These are phyloP conservation scores for Pseudocercospora fuligena DNA, from an alignment of 2,329 filamentous ascomycete species.

Conservation along the genomic window DNA sequence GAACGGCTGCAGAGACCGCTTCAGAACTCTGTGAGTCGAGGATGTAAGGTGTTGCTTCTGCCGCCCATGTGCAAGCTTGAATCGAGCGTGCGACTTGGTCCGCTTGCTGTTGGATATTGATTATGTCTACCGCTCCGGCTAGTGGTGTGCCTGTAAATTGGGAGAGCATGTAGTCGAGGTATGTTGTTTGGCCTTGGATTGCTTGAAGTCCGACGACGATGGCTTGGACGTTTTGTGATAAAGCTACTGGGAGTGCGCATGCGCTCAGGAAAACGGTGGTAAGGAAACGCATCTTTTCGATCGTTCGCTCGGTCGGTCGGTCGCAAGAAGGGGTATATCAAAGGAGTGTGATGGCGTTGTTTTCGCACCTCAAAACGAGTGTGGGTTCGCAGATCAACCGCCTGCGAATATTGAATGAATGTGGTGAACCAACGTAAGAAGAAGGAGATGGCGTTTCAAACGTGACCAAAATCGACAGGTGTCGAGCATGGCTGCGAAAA, in stretches of 20 bases:
- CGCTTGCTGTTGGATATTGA: constrained; percentile 11
- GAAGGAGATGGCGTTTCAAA: constrained; percentile 8
- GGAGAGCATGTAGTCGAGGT: constrained; percentile 5
- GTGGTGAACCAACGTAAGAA: background rate
- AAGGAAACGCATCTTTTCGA: background rate
- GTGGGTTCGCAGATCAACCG: background rate
- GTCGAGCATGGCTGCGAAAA: background rate
- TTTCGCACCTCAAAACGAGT: background rate
- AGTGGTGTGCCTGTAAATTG: constrained; percentile 6
- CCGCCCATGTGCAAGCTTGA: background rate
- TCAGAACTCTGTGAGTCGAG: background rate
- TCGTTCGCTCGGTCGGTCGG: background rate
- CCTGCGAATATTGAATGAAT: background rate
- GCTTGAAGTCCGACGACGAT: constrained; percentile 12
- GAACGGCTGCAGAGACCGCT: constrained; percentile 8
- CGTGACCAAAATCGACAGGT: background rate
- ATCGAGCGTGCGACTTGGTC: constrained; percentile 8
- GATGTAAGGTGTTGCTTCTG: background rate
- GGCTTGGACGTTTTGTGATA: background rate
- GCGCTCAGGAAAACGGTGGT: constrained; percentile 2
- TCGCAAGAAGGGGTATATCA: background rate
- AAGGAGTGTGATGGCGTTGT: background rate
- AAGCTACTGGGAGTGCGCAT: background rate
- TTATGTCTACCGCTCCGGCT: constrained; percentile 1
- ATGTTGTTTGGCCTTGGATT: background rate